Base-by-base conservation (phyloP, 805 yeast genomes). In the Millerago galiae region DNA sequence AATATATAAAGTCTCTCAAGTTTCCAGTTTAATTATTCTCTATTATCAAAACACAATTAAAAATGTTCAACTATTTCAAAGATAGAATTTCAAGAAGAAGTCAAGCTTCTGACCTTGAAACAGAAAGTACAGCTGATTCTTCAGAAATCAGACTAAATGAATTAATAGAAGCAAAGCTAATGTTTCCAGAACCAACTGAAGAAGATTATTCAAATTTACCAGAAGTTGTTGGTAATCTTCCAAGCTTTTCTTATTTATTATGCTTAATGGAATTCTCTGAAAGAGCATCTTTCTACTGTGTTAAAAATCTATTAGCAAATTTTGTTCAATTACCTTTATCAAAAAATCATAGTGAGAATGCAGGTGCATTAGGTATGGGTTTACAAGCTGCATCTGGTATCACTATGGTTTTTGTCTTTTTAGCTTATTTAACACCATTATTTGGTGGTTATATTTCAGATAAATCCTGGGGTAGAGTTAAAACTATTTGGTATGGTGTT, bases 361-460 rank as follows among this genome's bases (percentile, higher is more conserved):
- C 54, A n/a, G 83, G 87, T 59, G 77, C 80, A n/a, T 70, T 84
- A 47, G 71, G 72, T 38, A 67, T 81, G 52, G 78, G 81, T 42
- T 67, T 73, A 47, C 68, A 69, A 44, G 75, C 79, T 52, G 86
- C 91, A 27, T 79, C 85, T 27, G 89, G 84, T 29, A 69, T 84
- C 46, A 75, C 85, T 13, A 78, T 82, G 57, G 77, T 82, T 53
- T 79, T 83, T 70, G 86, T 81, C 56, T 84, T 84, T 59, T 81
- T 88, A 83, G 81, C 89, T 58, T 84, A 83, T 60, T 70, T 82
- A 31, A 81, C 90, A 36, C 93, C 95, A 18, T 69, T 84, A 41
- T 68, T 78, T 40, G 89, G 88, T 51, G 91, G 87, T 40, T 74
- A 78, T 61, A 51, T 84, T 15, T 79, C 91, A 41, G 95, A 84